These are phyloP conservation scores for Blastocystis sp. DNA, from an alignment of 352 stramenopile species.

Conservation along the genomic window DNA sequence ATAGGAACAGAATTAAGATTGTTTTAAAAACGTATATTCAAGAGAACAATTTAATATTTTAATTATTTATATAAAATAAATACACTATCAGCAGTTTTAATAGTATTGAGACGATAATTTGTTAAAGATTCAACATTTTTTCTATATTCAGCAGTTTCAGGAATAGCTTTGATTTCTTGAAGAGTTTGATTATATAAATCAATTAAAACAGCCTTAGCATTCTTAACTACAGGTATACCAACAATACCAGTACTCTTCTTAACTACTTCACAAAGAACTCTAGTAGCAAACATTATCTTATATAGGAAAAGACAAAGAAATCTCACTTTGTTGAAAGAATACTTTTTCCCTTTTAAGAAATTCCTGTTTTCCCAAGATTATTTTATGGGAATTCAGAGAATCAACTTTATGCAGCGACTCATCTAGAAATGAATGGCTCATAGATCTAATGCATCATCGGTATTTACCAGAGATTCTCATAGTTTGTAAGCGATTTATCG, in stretches of 20 bases:
- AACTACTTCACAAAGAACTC: neutral
- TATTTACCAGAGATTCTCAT: too few species aligned
- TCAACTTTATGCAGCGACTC: too few species aligned
- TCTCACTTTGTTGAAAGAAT: too few species aligned
- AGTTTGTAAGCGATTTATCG: too few species aligned
- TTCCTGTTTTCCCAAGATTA: too few species aligned
- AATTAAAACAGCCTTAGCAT: slow-evolving; percentile 20
- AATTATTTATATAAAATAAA: neutral
- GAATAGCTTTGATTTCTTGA: slow-evolving; percentile 32
- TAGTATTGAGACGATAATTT: slow-evolving; percentile 21
- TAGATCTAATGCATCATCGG: too few species aligned
- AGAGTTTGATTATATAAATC: slow-evolving; percentile 35
- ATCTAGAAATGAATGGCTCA: too few species aligned
- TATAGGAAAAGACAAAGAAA: neutral
- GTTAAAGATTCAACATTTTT: slow-evolving; percentile 37
- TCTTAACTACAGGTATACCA: slow-evolving; percentile 30
- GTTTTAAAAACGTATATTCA: too few species aligned
- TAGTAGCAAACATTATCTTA: slow-evolving; percentile 38
- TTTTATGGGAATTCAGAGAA: too few species aligned
- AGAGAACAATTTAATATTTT: too few species aligned
- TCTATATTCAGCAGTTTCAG: slow-evolving; percentile 26
- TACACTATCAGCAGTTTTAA: slow-evolving; percentile 31
- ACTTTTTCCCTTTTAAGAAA: too few species aligned
- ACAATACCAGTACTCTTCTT: slow-evolving; percentile 35
- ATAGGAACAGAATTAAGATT: too few species aligned